Base-by-base conservation (phyloP, 305 asterid genomes). In the Striga hermonthica region DNA sequence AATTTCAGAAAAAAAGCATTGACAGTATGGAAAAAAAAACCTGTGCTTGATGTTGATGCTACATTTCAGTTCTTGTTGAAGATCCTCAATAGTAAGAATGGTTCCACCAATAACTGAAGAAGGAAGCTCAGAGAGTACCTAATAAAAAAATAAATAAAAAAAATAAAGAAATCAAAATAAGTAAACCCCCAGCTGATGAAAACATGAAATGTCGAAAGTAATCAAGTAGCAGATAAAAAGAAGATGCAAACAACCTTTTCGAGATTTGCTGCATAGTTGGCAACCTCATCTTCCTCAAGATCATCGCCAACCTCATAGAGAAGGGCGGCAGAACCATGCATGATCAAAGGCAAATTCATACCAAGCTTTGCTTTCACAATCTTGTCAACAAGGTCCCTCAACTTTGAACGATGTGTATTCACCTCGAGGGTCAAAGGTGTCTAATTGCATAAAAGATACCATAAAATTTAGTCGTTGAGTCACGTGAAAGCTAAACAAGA, bases 261-360 rank as follows among this genome's bases (percentile, higher is more conserved):
- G 57, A 94, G 90, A 78, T 94, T 94, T 62, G 95, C 87, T 57
- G 84, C 89, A 70, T 94, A 94, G 75, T 77, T 88, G 52, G 96
- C 91, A 74, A 84, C 96, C 88, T 85, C 91, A n/a, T 78, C 95
- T 74, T 85, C 84, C 67, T 83, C 99, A 62, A 94, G 96, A 83
- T 89, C 97, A 72, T 91, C 98, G 54, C 99, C 99, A 78, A 80
- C 91, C 80, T 94, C 99, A 66, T 94, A 91, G 43, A 94, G 94
- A 68, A 94, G 98, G 67, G 85, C 76, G 67, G 85, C 76, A 22
- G 84, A 66, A 65, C 93, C 98, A 69, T 74, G 98, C 97, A 91
- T 86, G 75, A 94, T 86, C 72, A 91, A 52, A 37, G 99, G 99
- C 57, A 79, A 77, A 81, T 60, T 85, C 97, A 94, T 94, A 71